Percentiles rank a stretch among this genome's conserved stretches.
Evolutionary conservation across 139 green algal species (phyloP).

Genomic region (Medakamo hakoo): DNA sequence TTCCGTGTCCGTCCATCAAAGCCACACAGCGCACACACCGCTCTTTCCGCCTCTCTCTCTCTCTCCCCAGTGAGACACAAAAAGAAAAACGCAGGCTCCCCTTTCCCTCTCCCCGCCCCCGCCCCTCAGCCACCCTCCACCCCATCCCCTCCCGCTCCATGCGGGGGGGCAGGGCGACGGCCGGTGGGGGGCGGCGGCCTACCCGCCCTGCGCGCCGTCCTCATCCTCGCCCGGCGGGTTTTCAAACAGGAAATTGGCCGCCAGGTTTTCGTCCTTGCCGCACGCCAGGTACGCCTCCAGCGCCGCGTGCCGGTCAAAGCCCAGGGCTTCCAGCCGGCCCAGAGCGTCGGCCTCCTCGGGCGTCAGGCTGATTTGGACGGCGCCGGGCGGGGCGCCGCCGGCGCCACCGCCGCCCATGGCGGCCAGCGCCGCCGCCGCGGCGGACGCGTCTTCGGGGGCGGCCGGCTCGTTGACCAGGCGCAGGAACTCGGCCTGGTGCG

Average conservation of each 20-base stretch:
- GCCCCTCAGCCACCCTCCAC: not conserved
- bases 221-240: too few species aligned
- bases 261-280: conserved; percentile 88
- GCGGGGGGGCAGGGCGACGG: not conserved
- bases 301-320: conserved; percentile 59
- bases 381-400: conserved; percentile 3
- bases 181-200: not conserved
- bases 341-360: conserved; percentile 63
- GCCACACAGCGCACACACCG: too few species aligned
- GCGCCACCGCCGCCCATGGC: conserved; percentile 13
- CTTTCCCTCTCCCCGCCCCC: not conserved
- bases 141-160: not conserved
- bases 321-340: conserved; percentile 63
- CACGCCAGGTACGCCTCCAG: conserved; percentile 90
- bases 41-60: conserved; percentile 17
- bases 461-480: conserved; percentile 69
- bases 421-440: conserved; percentile 21
- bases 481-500: conserved; percentile 76
- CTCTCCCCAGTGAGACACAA: conserved; percentile 10
- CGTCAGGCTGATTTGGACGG: conserved; percentile 45
- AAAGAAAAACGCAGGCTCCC: not conserved
- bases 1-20: too few species aligned
- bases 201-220: not conserved
- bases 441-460: conserved; percentile 7
- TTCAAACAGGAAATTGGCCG: conserved; percentile 95